A percentile compares a stretch with the other conserved stretches of the same genome.
phyloP scores from a whole-genome alignment of 768 basidiomycete genomes.

The Suillus variegatus region DNA sequence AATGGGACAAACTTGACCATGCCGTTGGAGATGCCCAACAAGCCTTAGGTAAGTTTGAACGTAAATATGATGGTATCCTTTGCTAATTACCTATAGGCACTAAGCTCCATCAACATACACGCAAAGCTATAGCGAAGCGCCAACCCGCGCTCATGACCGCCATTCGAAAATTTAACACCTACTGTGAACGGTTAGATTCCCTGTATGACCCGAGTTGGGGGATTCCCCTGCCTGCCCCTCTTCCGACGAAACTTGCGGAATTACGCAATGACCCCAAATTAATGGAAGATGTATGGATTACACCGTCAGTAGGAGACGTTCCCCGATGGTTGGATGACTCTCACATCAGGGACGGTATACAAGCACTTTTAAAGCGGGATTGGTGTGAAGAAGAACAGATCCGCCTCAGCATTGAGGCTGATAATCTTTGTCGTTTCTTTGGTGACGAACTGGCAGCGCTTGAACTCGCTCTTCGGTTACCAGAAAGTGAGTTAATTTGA shows the following conservation, averaged over 20 bases:
- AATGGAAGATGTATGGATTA: slow-evolving; percentile 42
- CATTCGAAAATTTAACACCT: slow-evolving; percentile 30
- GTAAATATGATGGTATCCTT: not conserved
- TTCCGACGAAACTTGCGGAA: slow-evolving; percentile 30
- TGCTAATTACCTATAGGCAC: slow-evolving; percentile 16
- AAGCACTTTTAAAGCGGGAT: slow-evolving; percentile 27
- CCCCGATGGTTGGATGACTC: slow-evolving; percentile 38
- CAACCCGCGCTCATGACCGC: slow-evolving; percentile 25
- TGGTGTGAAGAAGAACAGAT: slow-evolving; percentile 32
- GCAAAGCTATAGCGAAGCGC: slow-evolving; percentile 28
- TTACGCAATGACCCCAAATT: slow-evolving; percentile 21
- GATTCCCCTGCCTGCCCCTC: slow-evolving; percentile 34
- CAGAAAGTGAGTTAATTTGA: slow-evolving; percentile 11
- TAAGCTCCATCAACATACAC: slow-evolving; percentile 32
- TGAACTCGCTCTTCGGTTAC: slow-evolving; percentile 17
- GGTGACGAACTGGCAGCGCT: slow-evolving; percentile 27
- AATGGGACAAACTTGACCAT: slow-evolving; percentile 28
- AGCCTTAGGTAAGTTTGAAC: slow-evolving; percentile 26
- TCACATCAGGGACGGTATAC: slow-evolving; percentile 33
- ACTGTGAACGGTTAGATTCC: slow-evolving; percentile 22
- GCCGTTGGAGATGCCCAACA: slow-evolving; percentile 22
- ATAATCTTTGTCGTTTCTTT: slow-evolving; percentile 40
- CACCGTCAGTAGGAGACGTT: slow-evolving; percentile 7
- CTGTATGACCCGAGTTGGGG: slow-evolving; percentile 23
- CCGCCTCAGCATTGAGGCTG: slow-evolving; percentile 27